Evolutionary conservation across 176 grass and related monocot genomes (phyloP), one percentile per base, ranked within the genome.

Genomic region (Oryza glumipatula): DNA sequence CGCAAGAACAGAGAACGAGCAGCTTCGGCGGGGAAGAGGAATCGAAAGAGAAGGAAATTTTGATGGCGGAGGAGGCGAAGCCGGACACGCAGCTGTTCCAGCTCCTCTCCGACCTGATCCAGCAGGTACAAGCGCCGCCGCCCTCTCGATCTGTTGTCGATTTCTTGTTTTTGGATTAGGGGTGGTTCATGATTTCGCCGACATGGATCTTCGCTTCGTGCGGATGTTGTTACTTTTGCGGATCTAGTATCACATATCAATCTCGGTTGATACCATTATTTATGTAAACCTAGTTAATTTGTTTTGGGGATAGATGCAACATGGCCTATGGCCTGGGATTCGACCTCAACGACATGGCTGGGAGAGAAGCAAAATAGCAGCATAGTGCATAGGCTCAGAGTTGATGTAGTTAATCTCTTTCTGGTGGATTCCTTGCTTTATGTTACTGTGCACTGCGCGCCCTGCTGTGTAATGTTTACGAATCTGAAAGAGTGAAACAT

Each of bases 11-110:
- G 58, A 2, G 47, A 22, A 19, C 58, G 58, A 58, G 11, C 16
- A 54, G 45, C 77, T 5, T 1, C 65, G 63, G 70, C 14, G 72
- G 28, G 3, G 10, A 67, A 17, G 24, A 24, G 32, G 23, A 51
- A n/a, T 17, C 15, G 39, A 15, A 38, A 38, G 36, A 1, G 38
- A 78, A 15, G 4, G 23, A 60, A 6, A 5, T 49, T 33, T 67
- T 9, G 67, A 98, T 98, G 93, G 93, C 91, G 88, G 96, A 93
- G 16, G 91, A 83, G 83, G 88, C 82, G 45, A 98, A 83, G 51
- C 77, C 91, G 8, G 96, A 98, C 36, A 33, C 84, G 72, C 96
- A 89, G 75, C 89, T 98, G 73, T 98, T 98, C 88, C 77, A 98
- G 77, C 96, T 98, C 71, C 84, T 95, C 70, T 79, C 86, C 52